Evolutionary conservation across 371 early-diverging fungal genomes (phyloP).

Genomic region (Rhizopus microsporus): DNA sequence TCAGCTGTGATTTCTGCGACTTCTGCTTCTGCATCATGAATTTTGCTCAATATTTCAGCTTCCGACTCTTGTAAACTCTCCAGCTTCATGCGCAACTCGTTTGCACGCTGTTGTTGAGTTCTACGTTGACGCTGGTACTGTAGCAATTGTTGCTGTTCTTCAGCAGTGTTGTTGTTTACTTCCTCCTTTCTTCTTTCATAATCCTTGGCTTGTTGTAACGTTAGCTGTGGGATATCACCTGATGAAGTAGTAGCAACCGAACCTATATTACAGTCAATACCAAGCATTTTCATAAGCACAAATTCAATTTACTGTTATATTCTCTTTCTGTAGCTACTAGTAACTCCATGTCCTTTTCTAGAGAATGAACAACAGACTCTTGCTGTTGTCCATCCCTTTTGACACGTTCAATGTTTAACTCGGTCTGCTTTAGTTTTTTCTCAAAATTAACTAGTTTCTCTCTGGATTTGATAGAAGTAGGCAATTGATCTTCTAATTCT

Average conservation of each 20-base stretch:
- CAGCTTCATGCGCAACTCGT: constrained; percentile 61
- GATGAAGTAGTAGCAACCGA: neutral
- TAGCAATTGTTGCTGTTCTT: constrained; percentile 69
- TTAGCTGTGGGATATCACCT: constrained; percentile 15
- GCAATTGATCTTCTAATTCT: constrained; percentile 61
- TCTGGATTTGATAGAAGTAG: constrained; percentile 63
- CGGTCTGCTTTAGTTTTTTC: constrained; percentile 67
- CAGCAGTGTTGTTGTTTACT: constrained; percentile 63
- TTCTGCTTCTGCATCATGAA: constrained; percentile 33
- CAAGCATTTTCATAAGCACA: neutral
- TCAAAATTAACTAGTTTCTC: constrained; percentile 72
- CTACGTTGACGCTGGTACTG: constrained; percentile 69
- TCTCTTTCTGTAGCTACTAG: constrained; percentile 9
- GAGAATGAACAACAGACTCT: constrained; percentile 23
- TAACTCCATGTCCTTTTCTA: constrained; percentile 28
- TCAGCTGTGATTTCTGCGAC: constrained; percentile 24
- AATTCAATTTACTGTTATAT: constrained; percentile 9
- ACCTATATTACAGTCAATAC: neutral
- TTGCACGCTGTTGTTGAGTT: constrained; percentile 59
- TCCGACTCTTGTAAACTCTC: constrained; percentile 55
- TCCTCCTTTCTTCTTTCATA: constrained; percentile 73
- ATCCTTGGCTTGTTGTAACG: constrained; percentile 46
- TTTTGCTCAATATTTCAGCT: constrained; percentile 25
- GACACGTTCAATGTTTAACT: constrained; percentile 54
- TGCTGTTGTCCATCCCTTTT: constrained; percentile 63